Evolutionary conservation across 2,329 filamentous ascomycete genomes (phyloP).

Genomic region (Pezicula radicicola): DNA sequence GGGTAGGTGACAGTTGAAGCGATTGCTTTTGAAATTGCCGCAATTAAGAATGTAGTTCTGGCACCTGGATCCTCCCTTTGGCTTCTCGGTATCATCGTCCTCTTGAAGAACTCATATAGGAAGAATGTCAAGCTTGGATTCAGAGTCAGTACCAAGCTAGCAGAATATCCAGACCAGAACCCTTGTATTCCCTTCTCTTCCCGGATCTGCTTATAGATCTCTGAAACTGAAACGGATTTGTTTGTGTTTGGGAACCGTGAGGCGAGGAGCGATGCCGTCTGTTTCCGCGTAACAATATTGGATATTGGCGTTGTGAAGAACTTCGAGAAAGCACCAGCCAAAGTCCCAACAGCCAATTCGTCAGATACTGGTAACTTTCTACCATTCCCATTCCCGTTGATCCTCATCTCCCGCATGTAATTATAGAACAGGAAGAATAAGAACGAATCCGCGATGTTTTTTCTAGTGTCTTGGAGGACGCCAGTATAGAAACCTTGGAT

Average conservation of each 20-base stretch:
- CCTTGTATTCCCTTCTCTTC: constrained; percentile 69
- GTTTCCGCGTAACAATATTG: constrained; percentile 79
- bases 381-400: constrained; percentile 34
- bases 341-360: constrained; percentile 70
- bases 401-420: constrained; percentile 34
- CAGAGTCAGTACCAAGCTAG: constrained; percentile 73
- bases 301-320: constrained; percentile 76
- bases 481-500: constrained; percentile 67
- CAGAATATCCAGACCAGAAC: constrained; percentile 87
- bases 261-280: constrained; percentile 58
- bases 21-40: constrained; percentile 74
- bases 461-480: constrained; percentile 59
- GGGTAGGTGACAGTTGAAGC: constrained; percentile 81
- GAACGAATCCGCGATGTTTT: constrained; percentile 72
- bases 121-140: constrained; percentile 88
- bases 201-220: constrained; percentile 63
- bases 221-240: constrained; percentile 32
- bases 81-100: constrained; percentile 50
- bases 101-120: constrained; percentile 70
- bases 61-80: constrained; percentile 50
- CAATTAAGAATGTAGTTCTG: constrained; percentile 59
- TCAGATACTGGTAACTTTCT: constrained; percentile 58
- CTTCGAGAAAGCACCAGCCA: constrained; percentile 73
- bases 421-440: constrained; percentile 85
- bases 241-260: constrained; percentile 27